A percentile compares a stretch with the other conserved stretches of the same genome.
These are phyloP conservation scores for Nemania sp. DNA, from an alignment of 2,329 filamentous ascomycete species.

Conservation along the genomic window DNA sequence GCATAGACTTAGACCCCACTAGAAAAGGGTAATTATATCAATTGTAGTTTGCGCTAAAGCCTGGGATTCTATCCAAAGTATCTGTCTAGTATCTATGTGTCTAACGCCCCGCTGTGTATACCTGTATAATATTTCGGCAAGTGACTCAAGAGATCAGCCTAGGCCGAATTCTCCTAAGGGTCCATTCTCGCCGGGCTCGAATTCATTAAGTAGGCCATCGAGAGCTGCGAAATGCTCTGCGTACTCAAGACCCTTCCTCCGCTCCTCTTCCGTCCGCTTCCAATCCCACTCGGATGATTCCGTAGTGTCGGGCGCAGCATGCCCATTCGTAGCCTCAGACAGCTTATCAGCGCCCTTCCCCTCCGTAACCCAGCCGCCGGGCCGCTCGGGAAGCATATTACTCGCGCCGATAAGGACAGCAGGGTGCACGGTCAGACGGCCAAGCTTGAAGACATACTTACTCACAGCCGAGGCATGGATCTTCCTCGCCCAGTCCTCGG, in stretches of 20 bases:
- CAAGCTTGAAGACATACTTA: conserved; percentile 87
- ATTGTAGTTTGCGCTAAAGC: neutral
- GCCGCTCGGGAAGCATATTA: conserved; percentile 78
- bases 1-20: neutral
- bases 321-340: conserved; percentile 49
- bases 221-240: conserved; percentile 68
- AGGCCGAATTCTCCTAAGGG: conserved; percentile 63
- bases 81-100: too few species aligned
- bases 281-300: conserved; percentile 66
- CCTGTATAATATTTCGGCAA: neutral
- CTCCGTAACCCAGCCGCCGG: conserved; percentile 71
- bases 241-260: conserved; percentile 66
- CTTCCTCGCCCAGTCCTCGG: conserved; percentile 67
- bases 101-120: conserved; percentile 28
- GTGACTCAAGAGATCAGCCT: conserved; percentile 47
- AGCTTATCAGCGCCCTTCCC: conserved; percentile 47
- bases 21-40: conserved; percentile 22
- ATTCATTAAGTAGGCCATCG: conserved; percentile 64
- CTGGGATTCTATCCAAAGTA: conserved; percentile 24
- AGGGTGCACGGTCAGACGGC: conserved; percentile 85
- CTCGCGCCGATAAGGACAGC: conserved; percentile 78
- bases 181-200: conserved; percentile 65
- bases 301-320: conserved; percentile 52
- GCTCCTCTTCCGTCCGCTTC: conserved; percentile 66
- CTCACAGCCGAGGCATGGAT: conserved; percentile 78